A percentile compares a stretch with the other conserved stretches of the same genome.
Conservation (phyloP, 768 basidiomycete species). For the Pluteus cervinus region DNA sequence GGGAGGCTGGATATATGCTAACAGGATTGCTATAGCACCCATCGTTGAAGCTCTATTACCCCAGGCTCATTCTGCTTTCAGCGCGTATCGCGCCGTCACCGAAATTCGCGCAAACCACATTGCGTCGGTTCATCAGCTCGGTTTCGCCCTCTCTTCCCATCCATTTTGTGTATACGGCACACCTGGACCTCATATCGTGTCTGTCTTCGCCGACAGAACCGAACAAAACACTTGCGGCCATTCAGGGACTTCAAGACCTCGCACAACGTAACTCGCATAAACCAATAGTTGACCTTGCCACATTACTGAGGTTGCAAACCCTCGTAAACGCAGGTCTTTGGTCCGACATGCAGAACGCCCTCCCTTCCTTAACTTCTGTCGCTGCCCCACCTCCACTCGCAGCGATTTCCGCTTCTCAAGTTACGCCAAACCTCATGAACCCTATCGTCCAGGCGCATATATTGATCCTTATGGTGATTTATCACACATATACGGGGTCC, state of each 20-base stretch:
- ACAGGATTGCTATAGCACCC: conserved; percentile 43
- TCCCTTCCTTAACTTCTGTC: no score
- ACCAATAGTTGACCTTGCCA: conserved; percentile 41
- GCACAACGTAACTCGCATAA: conserved; percentile 26
- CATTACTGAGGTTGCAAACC: conserved; percentile 51
- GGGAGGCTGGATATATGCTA: conserved; percentile 1
- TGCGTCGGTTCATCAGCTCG: conserved; percentile 45
- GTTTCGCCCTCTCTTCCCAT: conserved; percentile 42
- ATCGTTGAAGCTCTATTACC: conserved; percentile 52
- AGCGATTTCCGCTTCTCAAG: no score
- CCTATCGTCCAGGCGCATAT: no score
- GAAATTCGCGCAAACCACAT: conserved; percentile 54
- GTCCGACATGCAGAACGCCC: conserved; percentile 41
- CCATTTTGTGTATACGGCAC: conserved; percentile 45
- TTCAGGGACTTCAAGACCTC: conserved; percentile 26
- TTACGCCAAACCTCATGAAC: no score
- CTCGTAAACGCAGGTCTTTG: conserved; percentile 51
- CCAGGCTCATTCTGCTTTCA: conserved; percentile 55
- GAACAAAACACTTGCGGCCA: conserved; percentile 22
- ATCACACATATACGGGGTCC: conserved; percentile 54
- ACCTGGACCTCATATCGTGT: conserved; percentile 49
- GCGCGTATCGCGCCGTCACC: conserved; percentile 47
- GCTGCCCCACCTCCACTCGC: no score
- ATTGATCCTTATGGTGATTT: conserved; percentile 57
- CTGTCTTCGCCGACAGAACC: conserved; percentile 12